These are phyloP conservation scores for Stylonectria norvegica DNA, from an alignment of 2,329 filamentous ascomycete genomes.

Conservation along the genomic window DNA sequence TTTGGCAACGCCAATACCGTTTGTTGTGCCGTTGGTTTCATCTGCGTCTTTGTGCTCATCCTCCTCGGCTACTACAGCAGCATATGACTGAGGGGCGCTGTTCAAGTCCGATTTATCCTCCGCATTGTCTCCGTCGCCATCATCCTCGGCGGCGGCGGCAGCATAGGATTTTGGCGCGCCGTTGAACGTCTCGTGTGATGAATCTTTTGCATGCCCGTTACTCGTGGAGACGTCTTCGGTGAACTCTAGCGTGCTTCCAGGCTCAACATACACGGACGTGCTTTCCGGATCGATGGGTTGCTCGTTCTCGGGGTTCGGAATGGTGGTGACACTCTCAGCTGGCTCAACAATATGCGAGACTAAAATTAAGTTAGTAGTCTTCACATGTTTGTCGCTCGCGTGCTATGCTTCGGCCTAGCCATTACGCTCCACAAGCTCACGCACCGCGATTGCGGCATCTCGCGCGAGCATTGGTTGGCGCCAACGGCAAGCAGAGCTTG, in stretches of 20 bases:
- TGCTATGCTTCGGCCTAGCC: too few species aligned
- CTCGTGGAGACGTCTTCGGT: constrained; percentile 11
- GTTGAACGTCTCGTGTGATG: constrained; percentile 13
- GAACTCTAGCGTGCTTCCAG: too few species aligned
- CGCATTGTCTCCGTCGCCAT: neutral
- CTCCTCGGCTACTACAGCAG: constrained; percentile 4
- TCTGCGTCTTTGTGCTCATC: neutral
- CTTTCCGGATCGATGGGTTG: constrained; percentile 6
- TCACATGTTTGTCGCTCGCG: too few species aligned
- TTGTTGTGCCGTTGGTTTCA: neutral
- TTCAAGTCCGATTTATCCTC: constrained; percentile 6
- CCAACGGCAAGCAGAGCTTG: constrained; percentile 3
- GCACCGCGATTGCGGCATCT: constrained; percentile 3
- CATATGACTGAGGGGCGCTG: constrained; percentile 10
- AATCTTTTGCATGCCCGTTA: constrained; percentile 18
- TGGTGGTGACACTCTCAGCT: constrained; percentile 22
- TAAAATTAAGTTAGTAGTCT: too few species aligned
- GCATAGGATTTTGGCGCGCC: constrained; percentile 11
- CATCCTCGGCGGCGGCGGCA: constrained; percentile 1
- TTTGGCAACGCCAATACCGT: neutral
- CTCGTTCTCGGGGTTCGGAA: constrained; percentile 16
- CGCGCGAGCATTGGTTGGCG: constrained; percentile 5
- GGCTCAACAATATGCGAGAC: constrained; percentile 6
- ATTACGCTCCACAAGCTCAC: neutral
- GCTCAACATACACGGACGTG: constrained; percentile 17